Percentiles rank a stretch among this genome's conserved stretches.
These are phyloP conservation scores for Epichloe elymi DNA, from an alignment of 2,329 filamentous ascomycete species.

Conservation along the genomic window DNA sequence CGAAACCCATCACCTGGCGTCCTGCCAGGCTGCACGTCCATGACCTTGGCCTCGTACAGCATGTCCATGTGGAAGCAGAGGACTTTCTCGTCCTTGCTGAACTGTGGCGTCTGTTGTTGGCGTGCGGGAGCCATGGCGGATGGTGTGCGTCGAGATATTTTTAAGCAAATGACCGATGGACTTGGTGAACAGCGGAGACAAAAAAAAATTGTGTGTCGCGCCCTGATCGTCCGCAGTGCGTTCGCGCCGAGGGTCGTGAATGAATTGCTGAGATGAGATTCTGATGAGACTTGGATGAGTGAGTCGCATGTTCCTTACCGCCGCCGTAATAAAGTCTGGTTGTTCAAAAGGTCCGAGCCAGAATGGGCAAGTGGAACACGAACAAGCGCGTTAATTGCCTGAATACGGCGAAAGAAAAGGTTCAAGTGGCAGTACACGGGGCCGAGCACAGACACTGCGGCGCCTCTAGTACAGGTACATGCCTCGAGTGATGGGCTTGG, in stretches of 20 bases:
- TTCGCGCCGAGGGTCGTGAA: neutral
- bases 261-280: neutral
- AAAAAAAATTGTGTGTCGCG: neutral
- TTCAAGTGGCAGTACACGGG: neutral
- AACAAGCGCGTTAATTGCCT: conserved; percentile 8
- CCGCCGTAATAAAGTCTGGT: neutral
- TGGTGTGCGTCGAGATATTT: neutral
- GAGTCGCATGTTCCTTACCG: neutral
- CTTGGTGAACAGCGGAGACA: neutral
- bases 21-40: conserved; percentile 61
- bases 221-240: neutral
- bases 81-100: conserved; percentile 76
- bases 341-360: neutral
- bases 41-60: conserved; percentile 92
- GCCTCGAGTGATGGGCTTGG: neutral
- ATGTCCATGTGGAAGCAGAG: conserved; percentile 96
- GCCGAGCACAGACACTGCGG: neutral
- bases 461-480: neutral
- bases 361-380: neutral
- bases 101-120: conserved; percentile 32
- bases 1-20: conserved; percentile 58
- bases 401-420: neutral
- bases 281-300: neutral
- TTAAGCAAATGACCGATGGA: neutral
- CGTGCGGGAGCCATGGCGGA: conserved; percentile 28